phyloP scores from a whole-genome alignment of 164 flowering plant species.

The Berberis thunbergii region DNA sequence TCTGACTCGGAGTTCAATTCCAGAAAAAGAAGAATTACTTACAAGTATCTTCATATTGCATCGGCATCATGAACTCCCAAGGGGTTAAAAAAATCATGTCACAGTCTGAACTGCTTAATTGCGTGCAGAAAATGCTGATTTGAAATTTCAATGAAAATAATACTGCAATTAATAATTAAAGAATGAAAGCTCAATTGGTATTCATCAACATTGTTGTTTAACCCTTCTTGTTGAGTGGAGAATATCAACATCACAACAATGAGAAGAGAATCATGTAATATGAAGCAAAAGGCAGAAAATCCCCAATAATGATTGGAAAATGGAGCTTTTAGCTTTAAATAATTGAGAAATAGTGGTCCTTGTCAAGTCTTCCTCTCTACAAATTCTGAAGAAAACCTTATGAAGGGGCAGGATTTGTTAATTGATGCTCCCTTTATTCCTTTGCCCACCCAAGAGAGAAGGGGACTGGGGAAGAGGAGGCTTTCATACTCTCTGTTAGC shows the following conservation, averaged over 20 bases:
- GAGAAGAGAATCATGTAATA: conserved; percentile 13
- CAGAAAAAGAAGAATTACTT: too few species aligned
- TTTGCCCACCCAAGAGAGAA: conserved; percentile 13
- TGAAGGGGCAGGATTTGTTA: conserved; percentile 13
- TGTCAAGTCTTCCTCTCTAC: conserved; percentile 13
- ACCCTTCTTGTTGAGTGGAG: conserved; percentile 4
- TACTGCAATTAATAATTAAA: too few species aligned
- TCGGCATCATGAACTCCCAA: too few species aligned
- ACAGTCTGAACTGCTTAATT: too few species aligned
- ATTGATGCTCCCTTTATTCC: conserved; percentile 32
- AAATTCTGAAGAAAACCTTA: conserved; percentile 15
- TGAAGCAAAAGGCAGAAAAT: conserved; percentile 8
- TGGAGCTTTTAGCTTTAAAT: conserved; percentile 10
- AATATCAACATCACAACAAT: conserved; percentile 6
- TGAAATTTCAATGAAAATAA: too few species aligned
- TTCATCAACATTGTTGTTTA: not conserved
- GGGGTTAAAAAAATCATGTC: too few species aligned
- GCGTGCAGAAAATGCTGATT: too few species aligned
- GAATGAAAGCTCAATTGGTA: too few species aligned
- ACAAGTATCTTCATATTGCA: too few species aligned
- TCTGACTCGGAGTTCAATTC: too few species aligned
- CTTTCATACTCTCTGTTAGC: not conserved
- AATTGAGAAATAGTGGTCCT: conserved; percentile 16
- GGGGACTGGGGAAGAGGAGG: conserved; percentile 5
- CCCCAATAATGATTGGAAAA: conserved; percentile 17